Conservation (phyloP, 371 early-diverging fungal genomes). For the Chytridium lagenaria region DNA sequence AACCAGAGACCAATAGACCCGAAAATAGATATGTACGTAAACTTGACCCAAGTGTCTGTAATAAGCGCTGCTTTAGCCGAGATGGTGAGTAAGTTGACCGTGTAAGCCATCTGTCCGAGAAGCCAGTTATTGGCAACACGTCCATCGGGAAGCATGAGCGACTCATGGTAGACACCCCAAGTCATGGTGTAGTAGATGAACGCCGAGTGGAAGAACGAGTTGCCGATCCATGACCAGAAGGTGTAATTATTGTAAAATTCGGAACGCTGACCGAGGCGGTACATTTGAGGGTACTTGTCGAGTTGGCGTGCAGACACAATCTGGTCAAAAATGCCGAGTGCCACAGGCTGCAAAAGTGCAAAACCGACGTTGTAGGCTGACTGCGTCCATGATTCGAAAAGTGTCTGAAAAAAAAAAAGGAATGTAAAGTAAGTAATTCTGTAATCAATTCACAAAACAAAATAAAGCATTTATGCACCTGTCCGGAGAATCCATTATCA, state of each 20-base stretch:
- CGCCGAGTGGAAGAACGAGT: slow-evolving; percentile 90
- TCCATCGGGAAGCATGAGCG: slow-evolving; percentile 42
- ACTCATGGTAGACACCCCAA: slow-evolving; percentile 29
- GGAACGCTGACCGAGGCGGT: slow-evolving; percentile 89
- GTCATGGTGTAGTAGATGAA: slow-evolving; percentile 48
- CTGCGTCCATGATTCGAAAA: slow-evolving; percentile 77
- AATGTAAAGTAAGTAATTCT: neutral
- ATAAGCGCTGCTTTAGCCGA: slow-evolving; percentile 47
- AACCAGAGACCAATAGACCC: slow-evolving; percentile 72
- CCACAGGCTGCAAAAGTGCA: slow-evolving; percentile 75
- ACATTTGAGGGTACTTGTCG: slow-evolving; percentile 96
- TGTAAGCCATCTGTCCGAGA: slow-evolving; percentile 50
- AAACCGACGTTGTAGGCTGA: slow-evolving; percentile 84
- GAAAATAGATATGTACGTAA: slow-evolving; percentile 41
- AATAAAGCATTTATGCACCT: slow-evolving; percentile 28
- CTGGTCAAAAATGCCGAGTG: slow-evolving; percentile 86
- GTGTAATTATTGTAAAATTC: slow-evolving; percentile 91
- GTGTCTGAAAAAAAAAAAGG: slow-evolving; percentile 40
- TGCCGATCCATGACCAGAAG: slow-evolving; percentile 92
- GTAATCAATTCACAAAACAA: neutral
- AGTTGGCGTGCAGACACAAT: slow-evolving; percentile 88
- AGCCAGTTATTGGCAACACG: slow-evolving; percentile 50
- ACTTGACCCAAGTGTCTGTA: slow-evolving; percentile 45
- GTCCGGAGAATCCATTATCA: slow-evolving; percentile 77
- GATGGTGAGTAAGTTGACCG: slow-evolving; percentile 47